Conservation (phyloP, 2,329 filamentous ascomycete genomes). For the Blastomyces silverae region DNA sequence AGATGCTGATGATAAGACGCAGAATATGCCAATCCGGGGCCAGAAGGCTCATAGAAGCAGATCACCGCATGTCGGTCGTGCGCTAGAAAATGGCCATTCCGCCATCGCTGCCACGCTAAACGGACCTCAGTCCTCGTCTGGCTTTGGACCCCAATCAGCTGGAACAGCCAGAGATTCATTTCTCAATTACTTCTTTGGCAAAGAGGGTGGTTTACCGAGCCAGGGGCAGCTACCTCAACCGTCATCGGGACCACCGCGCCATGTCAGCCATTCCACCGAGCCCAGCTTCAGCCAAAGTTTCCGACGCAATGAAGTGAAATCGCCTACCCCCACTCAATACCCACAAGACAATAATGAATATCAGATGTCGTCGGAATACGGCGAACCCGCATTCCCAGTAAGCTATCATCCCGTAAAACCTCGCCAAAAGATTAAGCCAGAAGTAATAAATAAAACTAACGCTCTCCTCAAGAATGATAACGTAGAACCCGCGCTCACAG, state of each 20-base stretch:
- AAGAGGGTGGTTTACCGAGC: slow-evolving; percentile 62
- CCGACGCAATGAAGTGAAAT: slow-evolving; percentile 53
- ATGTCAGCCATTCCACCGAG: slow-evolving; percentile 72
- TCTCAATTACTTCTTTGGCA: slow-evolving; percentile 97
- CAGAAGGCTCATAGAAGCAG: slow-evolving; percentile 66
- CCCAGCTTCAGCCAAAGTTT: slow-evolving; percentile 78
- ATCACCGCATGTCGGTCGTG: slow-evolving; percentile 65
- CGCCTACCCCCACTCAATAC: slow-evolving; percentile 43
- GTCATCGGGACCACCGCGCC: slow-evolving; percentile 47
- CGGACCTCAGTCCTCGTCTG: slow-evolving; percentile 52
- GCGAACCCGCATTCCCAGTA: slow-evolving; percentile 41
- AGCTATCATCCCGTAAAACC: slow-evolving; percentile 37
- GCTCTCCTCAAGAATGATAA: slow-evolving; percentile 33
- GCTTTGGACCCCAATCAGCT: slow-evolving; percentile 53
- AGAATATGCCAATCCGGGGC: slow-evolving; percentile 54
- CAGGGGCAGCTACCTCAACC: slow-evolving; percentile 40
- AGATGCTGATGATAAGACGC: slow-evolving; percentile 37
- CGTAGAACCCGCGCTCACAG: slow-evolving; percentile 80
- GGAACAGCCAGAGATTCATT: slow-evolving; percentile 78
- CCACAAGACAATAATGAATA: slow-evolving; percentile 37
- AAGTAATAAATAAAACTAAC: slow-evolving; percentile 12
- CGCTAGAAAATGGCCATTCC: slow-evolving; percentile 54
- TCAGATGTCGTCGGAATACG: slow-evolving; percentile 34
- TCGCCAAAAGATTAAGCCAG: slow-evolving; percentile 5
- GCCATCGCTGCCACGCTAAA: slow-evolving; percentile 62